Conservation (phyloP, 805 yeast genomes). For the Candida caryicola region DNA sequence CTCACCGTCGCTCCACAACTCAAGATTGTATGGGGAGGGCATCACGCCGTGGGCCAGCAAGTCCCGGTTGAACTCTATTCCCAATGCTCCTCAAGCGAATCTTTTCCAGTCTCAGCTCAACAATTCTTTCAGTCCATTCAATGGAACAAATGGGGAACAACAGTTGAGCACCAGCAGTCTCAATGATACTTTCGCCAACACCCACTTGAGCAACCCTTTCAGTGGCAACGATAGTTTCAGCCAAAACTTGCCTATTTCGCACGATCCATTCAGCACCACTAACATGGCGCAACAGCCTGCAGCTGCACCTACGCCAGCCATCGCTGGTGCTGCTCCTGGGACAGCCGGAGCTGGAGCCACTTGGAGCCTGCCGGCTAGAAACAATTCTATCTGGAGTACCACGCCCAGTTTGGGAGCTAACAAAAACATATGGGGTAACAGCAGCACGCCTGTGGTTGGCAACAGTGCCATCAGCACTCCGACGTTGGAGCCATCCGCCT, state of each 20-base stretch:
- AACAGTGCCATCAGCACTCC: background rate
- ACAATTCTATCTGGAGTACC: slow-evolving; percentile 33
- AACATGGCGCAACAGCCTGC: background rate
- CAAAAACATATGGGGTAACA: slow-evolving; percentile 8
- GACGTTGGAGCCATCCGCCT: slow-evolving; percentile 2
- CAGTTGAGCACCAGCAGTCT: background rate
- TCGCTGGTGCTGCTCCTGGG: background rate
- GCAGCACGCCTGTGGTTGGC: background rate
- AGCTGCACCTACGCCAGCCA: slow-evolving; percentile 2
- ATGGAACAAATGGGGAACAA: slow-evolving; percentile 2
- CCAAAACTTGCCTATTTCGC: background rate
- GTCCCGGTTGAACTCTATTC: slow-evolving; percentile 10
- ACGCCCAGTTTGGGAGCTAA: slow-evolving; percentile 3
- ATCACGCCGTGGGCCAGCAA: slow-evolving; percentile 14
- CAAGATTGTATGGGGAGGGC: slow-evolving; percentile 4
- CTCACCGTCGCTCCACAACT: slow-evolving; percentile 9
- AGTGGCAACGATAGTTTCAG: background rate
- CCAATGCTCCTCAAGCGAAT: slow-evolving; percentile 2
- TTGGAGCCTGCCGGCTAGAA: slow-evolving; percentile 19
- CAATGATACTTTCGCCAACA: slow-evolving; percentile 1
- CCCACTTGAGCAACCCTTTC: slow-evolving; percentile 1
- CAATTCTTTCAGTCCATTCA: slow-evolving; percentile 19
- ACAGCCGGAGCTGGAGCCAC: slow-evolving; percentile 4
- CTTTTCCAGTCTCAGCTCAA: slow-evolving; percentile 5
- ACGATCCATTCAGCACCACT: slow-evolving; percentile 1